Evolutionary conservation across 1,284 basidiomycete species (phyloP).

Genomic region (Sporisorium graminicola): DNA sequence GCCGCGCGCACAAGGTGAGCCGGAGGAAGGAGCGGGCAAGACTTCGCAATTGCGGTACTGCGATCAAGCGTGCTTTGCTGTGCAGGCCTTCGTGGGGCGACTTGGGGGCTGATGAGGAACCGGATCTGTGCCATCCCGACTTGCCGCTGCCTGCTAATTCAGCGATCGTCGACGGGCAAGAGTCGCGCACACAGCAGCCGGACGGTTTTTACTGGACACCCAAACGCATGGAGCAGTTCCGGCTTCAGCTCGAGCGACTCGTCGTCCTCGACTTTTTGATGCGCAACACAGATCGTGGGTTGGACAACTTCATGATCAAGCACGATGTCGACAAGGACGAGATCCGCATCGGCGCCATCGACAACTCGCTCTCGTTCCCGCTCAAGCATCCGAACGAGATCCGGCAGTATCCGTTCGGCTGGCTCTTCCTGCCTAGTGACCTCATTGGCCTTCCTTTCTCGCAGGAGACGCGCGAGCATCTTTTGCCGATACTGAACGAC

Average conservation of each 20-base stretch:
- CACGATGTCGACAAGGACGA: slow-evolving; percentile 79
- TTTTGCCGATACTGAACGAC: slow-evolving; percentile 83
- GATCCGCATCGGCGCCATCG: slow-evolving; percentile 84
- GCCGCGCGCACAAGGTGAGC: slow-evolving; percentile 70
- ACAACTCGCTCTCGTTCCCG: slow-evolving; percentile 89
- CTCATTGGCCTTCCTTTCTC: slow-evolving; percentile 79
- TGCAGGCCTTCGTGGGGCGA: slow-evolving; percentile 80
- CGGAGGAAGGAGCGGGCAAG: slow-evolving; percentile 58
- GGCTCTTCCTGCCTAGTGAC: slow-evolving; percentile 84
- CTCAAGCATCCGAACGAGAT: slow-evolving; percentile 82
- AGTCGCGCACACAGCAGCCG: slow-evolving; percentile 1
- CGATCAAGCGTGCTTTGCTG: slow-evolving; percentile 60
- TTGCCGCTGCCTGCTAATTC: slow-evolving; percentile 73
- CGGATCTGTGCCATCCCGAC: slow-evolving; percentile 60
- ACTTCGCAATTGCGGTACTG: slow-evolving; percentile 59
- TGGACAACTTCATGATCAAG: slow-evolving; percentile 71
- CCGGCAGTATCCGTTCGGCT: slow-evolving; percentile 90
- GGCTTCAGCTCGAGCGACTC: slow-evolving; percentile 85
- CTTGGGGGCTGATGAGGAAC: slow-evolving; percentile 70
- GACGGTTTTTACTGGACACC: slow-evolving; percentile 81
- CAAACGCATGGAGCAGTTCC: slow-evolving; percentile 81
- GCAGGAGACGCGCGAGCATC: slow-evolving; percentile 82
- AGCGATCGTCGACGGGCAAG: not conserved
- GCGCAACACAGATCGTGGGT: slow-evolving; percentile 78
- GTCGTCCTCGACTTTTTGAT: slow-evolving; percentile 81